A percentile compares a stretch with the other conserved stretches of the same genome.
phyloP scores from a whole-genome alignment of 2,329 filamentous ascomycete species.

The Trichoderma atroviride region DNA sequence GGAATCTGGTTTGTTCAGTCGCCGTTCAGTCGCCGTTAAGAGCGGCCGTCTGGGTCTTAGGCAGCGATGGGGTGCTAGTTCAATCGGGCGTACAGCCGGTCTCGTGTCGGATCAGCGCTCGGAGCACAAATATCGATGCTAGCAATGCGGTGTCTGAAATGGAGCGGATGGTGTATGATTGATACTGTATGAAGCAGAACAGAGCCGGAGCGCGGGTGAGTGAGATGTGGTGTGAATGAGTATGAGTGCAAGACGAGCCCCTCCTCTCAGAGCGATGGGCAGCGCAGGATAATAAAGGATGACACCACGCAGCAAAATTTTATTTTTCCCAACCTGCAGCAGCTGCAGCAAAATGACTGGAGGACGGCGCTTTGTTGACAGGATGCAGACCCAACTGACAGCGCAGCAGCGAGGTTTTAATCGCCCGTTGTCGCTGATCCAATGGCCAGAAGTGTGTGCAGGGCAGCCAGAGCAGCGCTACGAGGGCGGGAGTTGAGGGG shows the following conservation, averaged over 20 bases:
- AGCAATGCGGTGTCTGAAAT: neutral
- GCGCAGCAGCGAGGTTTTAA: constrained; percentile 31
- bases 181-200: neutral
- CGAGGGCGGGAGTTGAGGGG: constrained; percentile 22
- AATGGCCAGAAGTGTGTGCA: constrained; percentile 30
- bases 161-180: neutral
- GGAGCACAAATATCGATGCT: neutral
- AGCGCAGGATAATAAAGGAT: constrained; percentile 6
- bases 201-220: neutral
- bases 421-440: constrained; percentile 28
- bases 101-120: constrained; percentile 19
- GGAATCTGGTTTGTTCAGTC: constrained; percentile 21
- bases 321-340: neutral
- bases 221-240: neutral
- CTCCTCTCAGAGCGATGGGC: constrained; percentile 14
- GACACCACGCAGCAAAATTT: constrained; percentile 1
- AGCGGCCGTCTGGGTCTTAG: constrained; percentile 17
- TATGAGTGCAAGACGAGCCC: constrained; percentile 9
- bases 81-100: neutral
- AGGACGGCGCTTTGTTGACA: constrained; percentile 23
- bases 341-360: constrained; percentile 4
- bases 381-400: constrained; percentile 30
- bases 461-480: constrained; percentile 25
- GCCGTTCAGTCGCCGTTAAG: constrained; percentile 11
- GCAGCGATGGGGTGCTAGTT: constrained; percentile 9